Conservation (phyloP, 176 grass and related monocot species). For the Cocos nucifera region DNA sequence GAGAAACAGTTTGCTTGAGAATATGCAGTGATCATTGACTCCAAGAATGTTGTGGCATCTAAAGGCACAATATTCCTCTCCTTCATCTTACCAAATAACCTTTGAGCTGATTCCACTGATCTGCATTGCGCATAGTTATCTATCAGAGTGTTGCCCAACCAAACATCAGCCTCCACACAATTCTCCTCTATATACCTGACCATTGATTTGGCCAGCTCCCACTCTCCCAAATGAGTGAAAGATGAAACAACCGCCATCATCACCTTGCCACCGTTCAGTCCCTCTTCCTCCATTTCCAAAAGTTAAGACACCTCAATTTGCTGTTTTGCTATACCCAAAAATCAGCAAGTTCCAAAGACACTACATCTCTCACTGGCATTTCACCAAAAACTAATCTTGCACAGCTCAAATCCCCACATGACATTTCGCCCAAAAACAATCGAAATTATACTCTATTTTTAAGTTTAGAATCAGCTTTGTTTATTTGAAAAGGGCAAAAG, state of each 20-base stretch:
- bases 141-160: constrained; percentile 46
- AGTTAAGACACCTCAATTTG: constrained; percentile 9
- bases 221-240: constrained; percentile 39
- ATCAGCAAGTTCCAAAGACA: constrained; percentile 51
- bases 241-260: constrained; percentile 39
- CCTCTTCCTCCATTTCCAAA: constrained; percentile 31
- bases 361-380: constrained; percentile 36
- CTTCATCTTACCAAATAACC: constrained; percentile 33
- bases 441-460: no score
- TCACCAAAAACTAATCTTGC: constrained; percentile 36
- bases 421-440: not conserved
- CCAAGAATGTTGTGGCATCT: constrained; percentile 35
- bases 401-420: constrained; percentile 1
- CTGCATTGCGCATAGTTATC: constrained; percentile 33
- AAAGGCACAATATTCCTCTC: constrained; percentile 26
- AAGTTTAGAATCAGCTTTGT: no score
- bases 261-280: constrained; percentile 39
- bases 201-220: constrained; percentile 33
- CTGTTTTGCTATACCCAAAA: constrained; percentile 26
- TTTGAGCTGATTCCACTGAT: constrained; percentile 30
- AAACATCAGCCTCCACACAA: constrained; percentile 41
- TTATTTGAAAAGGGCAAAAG: no score
- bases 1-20: constrained; percentile 38
- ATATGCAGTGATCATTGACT: constrained; percentile 44
- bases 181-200: constrained; percentile 34